A percentile compares a stretch with the other conserved stretches of the same genome.
Conservation (phyloP, 345 rosid species). For the Erucastrum elatum region DNA sequence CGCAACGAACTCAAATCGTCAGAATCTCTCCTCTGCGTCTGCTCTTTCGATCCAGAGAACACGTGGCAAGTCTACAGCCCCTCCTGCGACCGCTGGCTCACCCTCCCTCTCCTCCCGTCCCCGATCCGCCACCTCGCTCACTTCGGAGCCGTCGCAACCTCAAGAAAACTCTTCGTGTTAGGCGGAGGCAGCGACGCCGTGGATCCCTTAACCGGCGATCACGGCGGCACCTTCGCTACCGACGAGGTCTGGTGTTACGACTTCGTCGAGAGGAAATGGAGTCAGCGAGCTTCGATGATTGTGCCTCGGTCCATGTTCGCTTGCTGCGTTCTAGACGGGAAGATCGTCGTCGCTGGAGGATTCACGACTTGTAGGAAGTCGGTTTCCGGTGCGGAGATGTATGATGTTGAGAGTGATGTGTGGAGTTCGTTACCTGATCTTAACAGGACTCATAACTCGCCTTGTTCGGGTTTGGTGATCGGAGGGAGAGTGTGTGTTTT, state of each 20-base stretch:
- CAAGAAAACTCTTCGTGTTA: conserved; percentile 74
- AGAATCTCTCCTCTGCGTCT: conserved; percentile 74
- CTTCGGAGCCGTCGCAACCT: conserved; percentile 68
- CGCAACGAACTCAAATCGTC: conserved; percentile 69
- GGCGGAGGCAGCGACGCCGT: conserved; percentile 98
- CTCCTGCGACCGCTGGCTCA: conserved; percentile 73
- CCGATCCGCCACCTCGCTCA: conserved; percentile 80
- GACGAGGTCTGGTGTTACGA: conserved; percentile 95
- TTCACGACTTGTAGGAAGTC: conserved; percentile 85
- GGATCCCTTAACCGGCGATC: conserved; percentile 87
- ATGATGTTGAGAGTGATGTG: conserved; percentile 72
- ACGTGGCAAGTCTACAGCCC: conserved; percentile 95
- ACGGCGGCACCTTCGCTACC: conserved; percentile 87
- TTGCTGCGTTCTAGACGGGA: conserved; percentile 76
- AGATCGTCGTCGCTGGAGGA: conserved; percentile 85
- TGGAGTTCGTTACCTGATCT: conserved; percentile 86
- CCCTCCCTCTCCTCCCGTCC: conserved; percentile 86
- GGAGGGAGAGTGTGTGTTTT: conserved; percentile 71
- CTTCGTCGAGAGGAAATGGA: conserved; percentile 65
- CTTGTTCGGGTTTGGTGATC: conserved; percentile 75
- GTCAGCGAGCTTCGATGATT: conserved; percentile 68
- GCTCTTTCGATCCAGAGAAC: conserved; percentile 95
- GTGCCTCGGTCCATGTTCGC: conserved; percentile 98
- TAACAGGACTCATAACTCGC: conserved; percentile 82
- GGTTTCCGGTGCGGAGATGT: conserved; percentile 88